phyloP scores from a whole-genome alignment of 2,329 filamentous ascomycete species.

The Cercospora canescens region DNA sequence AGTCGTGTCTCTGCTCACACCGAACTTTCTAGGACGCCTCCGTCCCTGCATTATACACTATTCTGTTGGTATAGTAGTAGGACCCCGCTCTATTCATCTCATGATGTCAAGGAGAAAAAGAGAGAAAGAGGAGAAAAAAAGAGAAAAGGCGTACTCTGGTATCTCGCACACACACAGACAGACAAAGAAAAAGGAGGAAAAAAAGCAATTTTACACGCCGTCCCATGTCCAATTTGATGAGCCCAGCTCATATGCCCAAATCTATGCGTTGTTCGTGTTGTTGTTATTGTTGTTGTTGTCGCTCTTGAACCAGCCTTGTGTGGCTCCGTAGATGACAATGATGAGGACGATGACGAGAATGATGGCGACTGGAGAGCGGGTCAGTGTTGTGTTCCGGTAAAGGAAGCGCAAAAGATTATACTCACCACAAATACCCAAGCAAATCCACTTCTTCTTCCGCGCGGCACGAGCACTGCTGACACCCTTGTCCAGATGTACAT shows the following conservation, averaged over 20 bases:
- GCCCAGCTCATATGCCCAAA: constrained; percentile 2
- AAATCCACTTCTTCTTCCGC: constrained; percentile 96
- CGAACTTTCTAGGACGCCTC: background rate
- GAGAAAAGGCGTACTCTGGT: background rate
- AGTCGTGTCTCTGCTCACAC: background rate
- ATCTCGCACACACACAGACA: background rate
- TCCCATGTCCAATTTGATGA: background rate
- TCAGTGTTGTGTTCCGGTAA: constrained; percentile 11
- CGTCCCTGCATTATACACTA: background rate
- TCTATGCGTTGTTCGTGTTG: constrained; percentile 5
- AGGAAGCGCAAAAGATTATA: constrained; percentile 35
- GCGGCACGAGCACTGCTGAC: constrained; percentile 78
- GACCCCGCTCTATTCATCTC: background rate
- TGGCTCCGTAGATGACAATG: constrained; percentile 36
- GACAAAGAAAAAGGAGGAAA: background rate
- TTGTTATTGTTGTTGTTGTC: constrained; percentile 19
- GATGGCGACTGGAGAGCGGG: constrained; percentile 30
- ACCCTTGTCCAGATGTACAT: constrained; percentile 77
- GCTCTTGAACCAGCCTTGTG: constrained; percentile 28
- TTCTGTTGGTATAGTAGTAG: background rate
- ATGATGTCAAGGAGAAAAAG: background rate
- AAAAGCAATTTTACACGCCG: background rate
- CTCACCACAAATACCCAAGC: constrained; percentile 70
- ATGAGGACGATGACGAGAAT: constrained; percentile 42
- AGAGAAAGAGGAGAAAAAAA: background rate